Base-by-base conservation (phyloP, 1,284 basidiomycete species). In the Cryptococcus sp. region DNA sequence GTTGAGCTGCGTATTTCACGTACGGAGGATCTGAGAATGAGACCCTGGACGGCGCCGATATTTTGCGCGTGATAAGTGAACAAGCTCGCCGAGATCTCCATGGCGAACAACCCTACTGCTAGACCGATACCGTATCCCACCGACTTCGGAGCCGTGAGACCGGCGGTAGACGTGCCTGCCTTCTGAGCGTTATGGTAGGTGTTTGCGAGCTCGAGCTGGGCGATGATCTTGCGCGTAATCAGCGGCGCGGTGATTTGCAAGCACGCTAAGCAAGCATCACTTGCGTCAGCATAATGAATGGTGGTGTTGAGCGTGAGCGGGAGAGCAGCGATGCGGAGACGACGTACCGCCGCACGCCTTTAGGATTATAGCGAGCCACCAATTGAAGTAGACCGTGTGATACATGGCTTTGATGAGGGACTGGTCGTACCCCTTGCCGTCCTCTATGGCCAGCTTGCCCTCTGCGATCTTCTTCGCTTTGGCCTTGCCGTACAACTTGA, bases 351-450 rank as follows among this genome's bases (percentile, higher is more conserved):
- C 54, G 23, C 45, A 6, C 50, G 39, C 15, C 25, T 45, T 41
- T 39, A 42, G 10, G 19, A 47, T 11, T 17, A 31, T 39, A 22
- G 22, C 41, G 16, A 19, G 17, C 58, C 45, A 50, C 38, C 41
- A 53, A 15, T 54, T 27, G n/a, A 22, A 31, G 20, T 41, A 41
- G 47, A 39, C 19, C 2, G 44, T 51, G 8, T 42, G 20, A 23
- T 62, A 62, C 16, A 67, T 47, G 2, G 59, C 86, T 62, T 79
- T 80, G 53, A 85, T 78, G n/a, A 90, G 74, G 11, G 84, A 86
- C 20, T 82, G 79, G 61, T 87, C 85, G 62, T 85, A 83, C 47
- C 75, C 67, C 11, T 64, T 71, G 10, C 63, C 65, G 39, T 67
- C 60, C 23, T 60, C 58, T 13, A 48, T 39, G 1, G 31, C 47